These are phyloP conservation scores for Leptosphaerulina australis DNA, from an alignment of 2,329 filamentous ascomycete genomes.

Conservation along the genomic window DNA sequence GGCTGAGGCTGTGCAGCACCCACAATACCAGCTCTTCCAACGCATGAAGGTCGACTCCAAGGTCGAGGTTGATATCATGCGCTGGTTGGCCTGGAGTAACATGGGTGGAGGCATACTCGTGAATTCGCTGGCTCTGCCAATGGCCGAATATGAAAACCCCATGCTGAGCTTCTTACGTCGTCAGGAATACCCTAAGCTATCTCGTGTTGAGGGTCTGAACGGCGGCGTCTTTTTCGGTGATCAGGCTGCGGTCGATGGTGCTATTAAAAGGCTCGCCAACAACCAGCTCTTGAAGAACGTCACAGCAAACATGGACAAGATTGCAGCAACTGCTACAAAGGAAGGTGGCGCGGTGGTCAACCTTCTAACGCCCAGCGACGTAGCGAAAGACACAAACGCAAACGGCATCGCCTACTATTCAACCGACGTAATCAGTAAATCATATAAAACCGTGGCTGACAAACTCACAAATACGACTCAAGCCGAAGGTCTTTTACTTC, in stretches of 20 bases:
- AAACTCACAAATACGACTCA: slow-evolving; percentile 61
- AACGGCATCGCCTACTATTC: slow-evolving; percentile 80
- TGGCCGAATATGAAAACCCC: slow-evolving; percentile 75
- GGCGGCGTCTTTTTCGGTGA: slow-evolving; percentile 76
- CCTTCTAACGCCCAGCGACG: slow-evolving; percentile 58
- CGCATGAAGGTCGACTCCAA: slow-evolving; percentile 44
- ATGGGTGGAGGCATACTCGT: slow-evolving; percentile 85
- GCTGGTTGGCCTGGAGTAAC: slow-evolving; percentile 91
- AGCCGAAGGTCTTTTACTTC: slow-evolving; percentile 65
- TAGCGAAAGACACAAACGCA: slow-evolving; percentile 69
- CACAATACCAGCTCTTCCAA: slow-evolving; percentile 74
- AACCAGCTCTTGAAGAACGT: slow-evolving; percentile 60
- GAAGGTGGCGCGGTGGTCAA: slow-evolving; percentile 68
- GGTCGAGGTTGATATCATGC: slow-evolving; percentile 67
- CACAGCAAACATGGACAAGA: slow-evolving; percentile 65
- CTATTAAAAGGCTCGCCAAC: slow-evolving; percentile 50
- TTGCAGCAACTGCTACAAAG: slow-evolving; percentile 60
- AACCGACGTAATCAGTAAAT: slow-evolving; percentile 61
- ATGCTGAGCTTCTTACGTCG: slow-evolving; percentile 75
- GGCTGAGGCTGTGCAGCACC: slow-evolving; percentile 82
- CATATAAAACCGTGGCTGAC: slow-evolving; percentile 71
- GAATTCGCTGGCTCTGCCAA: slow-evolving; percentile 81
- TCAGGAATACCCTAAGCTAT: slow-evolving; percentile 75
- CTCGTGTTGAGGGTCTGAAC: slow-evolving; percentile 73
- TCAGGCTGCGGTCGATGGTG: slow-evolving; percentile 56